Base-by-base conservation (phyloP, 495 filamentous ascomycete genomes). In the Entonaema liquescens region DNA sequence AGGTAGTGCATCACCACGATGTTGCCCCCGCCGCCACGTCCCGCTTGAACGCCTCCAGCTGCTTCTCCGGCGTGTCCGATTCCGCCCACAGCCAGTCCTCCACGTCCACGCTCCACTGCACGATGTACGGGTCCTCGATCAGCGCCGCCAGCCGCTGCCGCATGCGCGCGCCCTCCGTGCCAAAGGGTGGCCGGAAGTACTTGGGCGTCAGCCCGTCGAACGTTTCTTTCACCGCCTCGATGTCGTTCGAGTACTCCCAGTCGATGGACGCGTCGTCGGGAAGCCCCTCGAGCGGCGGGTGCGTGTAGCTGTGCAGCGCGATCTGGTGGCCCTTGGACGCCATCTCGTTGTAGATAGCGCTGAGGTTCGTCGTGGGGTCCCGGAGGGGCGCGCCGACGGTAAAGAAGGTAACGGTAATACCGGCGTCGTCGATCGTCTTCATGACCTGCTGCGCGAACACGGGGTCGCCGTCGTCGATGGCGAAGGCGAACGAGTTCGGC, bases 1-100 rank as follows among this genome's bases (percentile, higher is more conserved):
- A 93, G 75, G 75, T 92, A 94, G 74, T 94, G 91, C 89, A 93
- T 87, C 13, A 94, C 91, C 0, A 91, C 88, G 63, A 94, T 80
- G 72, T 91, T 89, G 0, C 91, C 91, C 91, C 91, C 53, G 82
- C 84, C 3, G 77, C 80, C 0, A 94, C 81, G 74, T 91, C 89
- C 0, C 88, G 82, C 72, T 87, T 83, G 78, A 94, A 94, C n/a
- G 90, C 89, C 5, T 89, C 89, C 0, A 93, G 80, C 79, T 94
- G 91, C 74, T 89, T 88, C 77, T 91, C 86, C 0, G 91, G 91
- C n/a, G 89, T 92, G 17, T 77, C 59, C 0, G 80, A 83, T 69
- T 86, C 77, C 0, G 88, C 90, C 89, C 90, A 94, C 3, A 91
- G 72, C 90, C 91, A 94, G 77, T 94, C 91, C 78, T 93, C 89